phyloP scores from a whole-genome alignment of 2,329 filamentous ascomycete species.

The Hortaea werneckii region DNA sequence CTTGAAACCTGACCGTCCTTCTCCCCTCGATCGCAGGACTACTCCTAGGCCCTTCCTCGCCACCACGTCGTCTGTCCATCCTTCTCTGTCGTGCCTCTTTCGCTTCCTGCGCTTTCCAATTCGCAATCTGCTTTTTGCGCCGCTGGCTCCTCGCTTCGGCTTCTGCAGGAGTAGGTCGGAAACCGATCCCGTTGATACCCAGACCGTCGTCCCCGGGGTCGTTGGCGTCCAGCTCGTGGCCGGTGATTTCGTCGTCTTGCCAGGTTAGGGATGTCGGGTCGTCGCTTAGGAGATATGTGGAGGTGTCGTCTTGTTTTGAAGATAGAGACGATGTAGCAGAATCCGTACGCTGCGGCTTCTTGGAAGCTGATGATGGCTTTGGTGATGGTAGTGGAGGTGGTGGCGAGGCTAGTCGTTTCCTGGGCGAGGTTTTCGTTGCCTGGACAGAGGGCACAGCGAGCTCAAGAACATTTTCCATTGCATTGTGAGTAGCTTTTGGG shows the following conservation, averaged over 20 bases:
- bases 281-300: neutral
- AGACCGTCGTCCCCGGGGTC: slow-evolving; percentile 53
- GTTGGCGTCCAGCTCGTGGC: slow-evolving; percentile 41
- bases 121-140: slow-evolving; percentile 47
- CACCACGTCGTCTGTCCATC: slow-evolving; percentile 37
- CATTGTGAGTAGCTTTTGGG: neutral
- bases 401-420: neutral
- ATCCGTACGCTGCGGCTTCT: neutral
- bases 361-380: neutral
- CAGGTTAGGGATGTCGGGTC: slow-evolving; percentile 33
- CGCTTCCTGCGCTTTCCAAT: slow-evolving; percentile 50
- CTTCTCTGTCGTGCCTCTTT: slow-evolving; percentile 48
- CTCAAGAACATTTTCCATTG: neutral
- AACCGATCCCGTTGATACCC: slow-evolving; percentile 55
- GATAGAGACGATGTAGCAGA: neutral
- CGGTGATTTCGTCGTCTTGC: slow-evolving; percentile 54
- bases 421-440: neutral
- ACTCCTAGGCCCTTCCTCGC: slow-evolving; percentile 1
- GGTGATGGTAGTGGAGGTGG: neutral
- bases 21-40: slow-evolving; percentile 1
- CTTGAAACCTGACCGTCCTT: slow-evolving; percentile 7
- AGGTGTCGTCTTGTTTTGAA: neutral
- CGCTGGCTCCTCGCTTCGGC: slow-evolving; percentile 47
- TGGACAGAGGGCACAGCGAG: neutral
- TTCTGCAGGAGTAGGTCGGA: slow-evolving; percentile 50